A percentile compares a stretch with the other conserved stretches of the same genome.
Conservation (phyloP, 495 filamentous ascomycete species). For the Xanthoparmelia taractica region DNA sequence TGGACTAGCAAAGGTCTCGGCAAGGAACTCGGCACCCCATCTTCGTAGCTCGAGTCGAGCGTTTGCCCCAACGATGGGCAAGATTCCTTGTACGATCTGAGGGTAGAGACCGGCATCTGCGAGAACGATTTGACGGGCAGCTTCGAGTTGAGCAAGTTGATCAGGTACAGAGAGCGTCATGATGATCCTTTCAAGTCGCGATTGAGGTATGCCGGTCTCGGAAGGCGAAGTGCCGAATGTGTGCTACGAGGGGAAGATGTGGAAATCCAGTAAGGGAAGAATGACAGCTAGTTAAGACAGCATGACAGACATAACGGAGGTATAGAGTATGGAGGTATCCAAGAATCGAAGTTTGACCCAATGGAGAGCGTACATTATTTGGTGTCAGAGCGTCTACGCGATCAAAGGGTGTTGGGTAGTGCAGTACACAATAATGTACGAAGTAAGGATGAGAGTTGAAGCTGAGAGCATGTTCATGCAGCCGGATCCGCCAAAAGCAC, state of each 20-base stretch:
- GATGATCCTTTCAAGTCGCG: neutral
- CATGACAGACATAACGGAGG: conserved; percentile 3
- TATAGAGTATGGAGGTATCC: neutral
- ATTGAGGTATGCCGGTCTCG: neutral
- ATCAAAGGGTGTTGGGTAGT: neutral
- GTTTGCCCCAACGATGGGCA: conserved; percentile 76
- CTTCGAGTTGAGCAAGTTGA: conserved; percentile 75
- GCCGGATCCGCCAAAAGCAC: neutral
- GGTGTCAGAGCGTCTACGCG: neutral
- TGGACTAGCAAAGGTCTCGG: conserved; percentile 89
- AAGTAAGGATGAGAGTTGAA: neutral
- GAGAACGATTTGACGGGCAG: conserved; percentile 79
- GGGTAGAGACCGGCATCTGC: conserved; percentile 76
- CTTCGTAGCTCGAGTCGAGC: conserved; percentile 70
- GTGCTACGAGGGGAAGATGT: conserved; percentile 5
- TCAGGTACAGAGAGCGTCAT: conserved; percentile 51
- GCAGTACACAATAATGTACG: too few species aligned
- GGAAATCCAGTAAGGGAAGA: neutral
- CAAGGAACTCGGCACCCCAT: conserved; percentile 96
- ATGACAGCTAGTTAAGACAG: conserved; percentile 16
- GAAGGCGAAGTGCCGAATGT: neutral
- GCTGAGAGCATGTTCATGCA: neutral
- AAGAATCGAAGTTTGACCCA: neutral
- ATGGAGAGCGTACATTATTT: neutral
- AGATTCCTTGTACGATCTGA: conserved; percentile 79